Base-by-base conservation (phyloP, 768 basidiomycete genomes). In the Suillus subluteus region DNA sequence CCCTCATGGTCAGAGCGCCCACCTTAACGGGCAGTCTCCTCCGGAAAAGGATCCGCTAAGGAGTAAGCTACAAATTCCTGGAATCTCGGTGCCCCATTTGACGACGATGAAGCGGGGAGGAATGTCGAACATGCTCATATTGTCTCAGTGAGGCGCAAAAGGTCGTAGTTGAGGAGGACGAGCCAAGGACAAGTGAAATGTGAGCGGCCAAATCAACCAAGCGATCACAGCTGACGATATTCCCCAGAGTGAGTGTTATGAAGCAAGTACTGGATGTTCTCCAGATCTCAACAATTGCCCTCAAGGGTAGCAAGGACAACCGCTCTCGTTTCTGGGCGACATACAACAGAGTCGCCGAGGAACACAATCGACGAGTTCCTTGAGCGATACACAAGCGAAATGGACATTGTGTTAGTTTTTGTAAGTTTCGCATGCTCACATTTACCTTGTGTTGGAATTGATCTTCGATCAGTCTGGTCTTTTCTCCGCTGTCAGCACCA, bases 321-420 rank as follows among this genome's bases (percentile, higher is more conserved):
- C 32, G 37, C 11, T 37, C 35, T 43, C 16, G 41, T 16, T 43
- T 43, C 16, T 43, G 41, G 16, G 16, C 6, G 16, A 16, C 6
- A 43, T 43, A 43, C 16, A 43, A 16, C 18, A 18, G 41, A 43
- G 41, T 43, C 16, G 41, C 41, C 2, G 41, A 43, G 41, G 16
- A 43, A 43, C 41, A 18, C 16, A 16, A 43, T n/a, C 6, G 16
- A 43, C 41, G 41, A 43, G 16, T 43, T 43, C 41, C 41, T 43
- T 43, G 41, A 43, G 41, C 41, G 41, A 43, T 43, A 43, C 16
- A 43, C 15, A 16, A 43, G 16, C 41, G 41, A 43, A 4, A 66
- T 73, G 50, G 69, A 73, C 62, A 68, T 70, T 21, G 46, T 72
- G 32, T 58, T 73, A 2, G 64, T 73, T 55, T 73, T 73, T 62